Conservation (phyloP, 1,284 basidiomycete genomes). For the Kalmanozyma brasiliensis region DNA sequence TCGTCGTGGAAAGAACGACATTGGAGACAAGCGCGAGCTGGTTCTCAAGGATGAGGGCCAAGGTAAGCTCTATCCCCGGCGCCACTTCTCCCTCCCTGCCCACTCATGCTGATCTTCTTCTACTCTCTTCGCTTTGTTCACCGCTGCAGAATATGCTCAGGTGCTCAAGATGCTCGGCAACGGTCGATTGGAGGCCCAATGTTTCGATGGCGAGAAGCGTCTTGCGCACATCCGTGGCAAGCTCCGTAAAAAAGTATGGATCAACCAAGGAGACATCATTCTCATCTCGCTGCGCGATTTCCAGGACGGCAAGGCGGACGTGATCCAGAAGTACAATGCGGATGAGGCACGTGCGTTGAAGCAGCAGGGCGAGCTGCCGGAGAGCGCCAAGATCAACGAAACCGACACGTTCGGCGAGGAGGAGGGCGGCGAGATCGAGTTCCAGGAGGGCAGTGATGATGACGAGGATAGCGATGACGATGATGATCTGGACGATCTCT, state of each 20-base stretch:
- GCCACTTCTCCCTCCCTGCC: not conserved
- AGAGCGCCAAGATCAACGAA: slow-evolving; percentile 99
- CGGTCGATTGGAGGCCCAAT: slow-evolving; percentile 93
- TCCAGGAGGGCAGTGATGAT: slow-evolving; percentile 67
- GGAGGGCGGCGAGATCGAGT: slow-evolving; percentile 70
- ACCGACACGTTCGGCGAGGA: slow-evolving; percentile 92
- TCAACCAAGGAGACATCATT: slow-evolving; percentile 98
- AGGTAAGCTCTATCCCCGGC: slow-evolving; percentile 69
- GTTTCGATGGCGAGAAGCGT: slow-evolving; percentile 98
- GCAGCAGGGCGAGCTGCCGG: slow-evolving; percentile 96
- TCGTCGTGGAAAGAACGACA: slow-evolving; percentile 99
- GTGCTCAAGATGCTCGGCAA: slow-evolving; percentile 99
- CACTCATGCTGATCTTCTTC: not conserved
- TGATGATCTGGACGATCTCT: slow-evolving; percentile 64
- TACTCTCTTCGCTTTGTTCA: not conserved
- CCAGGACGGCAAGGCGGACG: slow-evolving; percentile 99
- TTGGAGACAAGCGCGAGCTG: slow-evolving; percentile 96
- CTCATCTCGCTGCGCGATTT: slow-evolving; percentile 96
- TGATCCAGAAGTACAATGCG: slow-evolving; percentile 98
- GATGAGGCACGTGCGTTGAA: slow-evolving; percentile 91
- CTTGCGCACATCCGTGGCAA: slow-evolving; percentile 98
- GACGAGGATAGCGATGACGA: slow-evolving; percentile 62
- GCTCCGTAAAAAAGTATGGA: slow-evolving; percentile 99
- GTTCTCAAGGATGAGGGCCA: slow-evolving; percentile 99
- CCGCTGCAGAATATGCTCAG: slow-evolving; percentile 87